phyloP scores from a whole-genome alignment of 768 basidiomycete species.

The Boletus coccyginus region DNA sequence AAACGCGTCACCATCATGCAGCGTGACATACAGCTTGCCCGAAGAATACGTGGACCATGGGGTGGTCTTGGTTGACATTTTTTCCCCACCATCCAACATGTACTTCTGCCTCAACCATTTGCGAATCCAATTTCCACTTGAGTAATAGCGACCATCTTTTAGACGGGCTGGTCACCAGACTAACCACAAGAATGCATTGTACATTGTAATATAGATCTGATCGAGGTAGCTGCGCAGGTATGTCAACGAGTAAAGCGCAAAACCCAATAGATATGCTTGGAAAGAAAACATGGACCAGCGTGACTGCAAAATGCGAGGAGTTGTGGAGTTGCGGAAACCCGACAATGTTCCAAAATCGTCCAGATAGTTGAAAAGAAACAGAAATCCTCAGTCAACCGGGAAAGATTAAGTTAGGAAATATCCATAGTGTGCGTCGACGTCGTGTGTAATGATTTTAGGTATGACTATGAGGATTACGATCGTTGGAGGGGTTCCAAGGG shows the following conservation, averaged over 20 bases:
- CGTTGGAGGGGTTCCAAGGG: constrained; percentile 12
- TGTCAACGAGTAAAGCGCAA: constrained; percentile 10
- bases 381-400: background rate
- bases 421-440: constrained; percentile 21
- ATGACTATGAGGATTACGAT: constrained; percentile 17
- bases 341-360: constrained; percentile 18
- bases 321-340: constrained; percentile 4
- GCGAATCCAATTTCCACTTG: background rate
- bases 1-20: constrained; percentile 99
- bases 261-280: constrained; percentile 10
- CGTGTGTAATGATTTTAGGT: constrained; percentile 9
- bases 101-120: background rate
- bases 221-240: constrained; percentile 3
- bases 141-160: background rate
- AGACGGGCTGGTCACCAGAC: too few species aligned
- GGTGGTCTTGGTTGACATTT: constrained; percentile 56
- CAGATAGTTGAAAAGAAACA: constrained; percentile 10
- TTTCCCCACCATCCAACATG: background rate
- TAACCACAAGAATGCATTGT: constrained; percentile 21
- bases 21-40: constrained; percentile 92
- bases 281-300: constrained; percentile 10
- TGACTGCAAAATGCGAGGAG: constrained; percentile 13
- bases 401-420: constrained; percentile 20
- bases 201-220: constrained; percentile 27
- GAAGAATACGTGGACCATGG: constrained; percentile 92